Conservation (phyloP, 805 yeast genomes). For the Priceomyces medius region DNA sequence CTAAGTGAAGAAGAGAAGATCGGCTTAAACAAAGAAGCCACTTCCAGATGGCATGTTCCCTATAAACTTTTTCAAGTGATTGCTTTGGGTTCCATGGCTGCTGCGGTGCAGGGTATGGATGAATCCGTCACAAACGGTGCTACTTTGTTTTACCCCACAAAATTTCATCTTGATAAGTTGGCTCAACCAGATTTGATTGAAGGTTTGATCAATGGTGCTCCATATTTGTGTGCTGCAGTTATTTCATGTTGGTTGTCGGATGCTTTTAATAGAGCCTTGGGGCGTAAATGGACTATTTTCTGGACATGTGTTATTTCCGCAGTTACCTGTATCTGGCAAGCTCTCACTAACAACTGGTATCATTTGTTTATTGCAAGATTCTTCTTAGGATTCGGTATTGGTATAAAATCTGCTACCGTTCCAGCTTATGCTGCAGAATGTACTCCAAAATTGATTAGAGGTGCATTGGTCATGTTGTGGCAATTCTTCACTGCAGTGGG, state of each 20-base stretch:
- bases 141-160: constrained; percentile 54
- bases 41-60: constrained; percentile 47
- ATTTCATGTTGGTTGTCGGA: constrained; percentile 64
- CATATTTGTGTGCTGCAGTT: constrained; percentile 58
- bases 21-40: constrained; percentile 49
- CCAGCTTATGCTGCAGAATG: constrained; percentile 68
- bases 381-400: constrained; percentile 60
- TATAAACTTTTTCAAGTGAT: constrained; percentile 50
- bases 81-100: constrained; percentile 63
- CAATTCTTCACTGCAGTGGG: constrained; percentile 77
- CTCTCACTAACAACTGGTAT: constrained; percentile 58
- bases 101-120: constrained; percentile 76
- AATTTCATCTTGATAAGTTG: constrained; percentile 50
- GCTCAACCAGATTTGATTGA: constrained; percentile 45
- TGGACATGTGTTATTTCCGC: constrained; percentile 59
- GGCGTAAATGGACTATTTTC: constrained; percentile 62
- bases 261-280: constrained; percentile 48
- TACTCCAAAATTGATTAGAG: constrained; percentile 57
- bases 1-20: constrained; percentile 43
- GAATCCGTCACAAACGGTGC: constrained; percentile 73
- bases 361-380: constrained; percentile 61
- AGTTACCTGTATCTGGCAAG: constrained; percentile 67
- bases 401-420: constrained; percentile 65
- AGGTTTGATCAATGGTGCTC: constrained; percentile 65
- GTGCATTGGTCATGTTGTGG: constrained; percentile 69